Percentiles rank a stretch among this genome's conserved stretches.
Evolutionary conservation across 257 asterid genomes (phyloP).

Genomic region (Solanum pennellii): DNA sequence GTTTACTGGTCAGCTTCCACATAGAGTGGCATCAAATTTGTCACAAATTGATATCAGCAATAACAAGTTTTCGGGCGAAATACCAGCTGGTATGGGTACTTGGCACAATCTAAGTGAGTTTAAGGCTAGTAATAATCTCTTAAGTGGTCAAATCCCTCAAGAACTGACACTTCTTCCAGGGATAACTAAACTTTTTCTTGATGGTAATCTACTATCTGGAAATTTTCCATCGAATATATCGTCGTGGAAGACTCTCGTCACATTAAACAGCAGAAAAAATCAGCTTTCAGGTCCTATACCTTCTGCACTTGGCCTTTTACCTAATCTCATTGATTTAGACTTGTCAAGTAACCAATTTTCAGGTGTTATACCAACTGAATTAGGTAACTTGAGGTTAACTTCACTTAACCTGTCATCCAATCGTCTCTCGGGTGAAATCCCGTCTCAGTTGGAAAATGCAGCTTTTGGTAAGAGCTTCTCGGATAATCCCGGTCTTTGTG

Average conservation of each 20-base stretch:
- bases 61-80: constrained; percentile 58
- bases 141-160: constrained; percentile 48
- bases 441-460: constrained; percentile 37
- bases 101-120: constrained; percentile 34
- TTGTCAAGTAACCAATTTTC: constrained; percentile 59
- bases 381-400: constrained; percentile 20
- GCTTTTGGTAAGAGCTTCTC: constrained; percentile 48
- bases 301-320: constrained; percentile 31
- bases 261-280: constrained; percentile 45
- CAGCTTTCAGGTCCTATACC: constrained; percentile 71
- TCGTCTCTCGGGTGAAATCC: constrained; percentile 52
- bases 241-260: constrained; percentile 53
- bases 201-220: constrained; percentile 62
- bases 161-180: constrained; percentile 46
- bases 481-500: constrained; percentile 55
- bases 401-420: constrained; percentile 65
- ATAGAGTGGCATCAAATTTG: constrained; percentile 18
- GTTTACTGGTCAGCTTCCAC: constrained; percentile 60
- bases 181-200: constrained; percentile 26
- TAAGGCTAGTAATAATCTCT: constrained; percentile 49
- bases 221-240: constrained; percentile 37
- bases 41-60: constrained; percentile 34
- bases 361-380: constrained; percentile 51
- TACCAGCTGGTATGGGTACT: constrained; percentile 48
- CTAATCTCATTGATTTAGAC: constrained; percentile 39